Evolutionary conservation across 345 rosid genomes (phyloP), one percentile per base, ranked within the genome.

Genomic region (Turnera subulata): DNA sequence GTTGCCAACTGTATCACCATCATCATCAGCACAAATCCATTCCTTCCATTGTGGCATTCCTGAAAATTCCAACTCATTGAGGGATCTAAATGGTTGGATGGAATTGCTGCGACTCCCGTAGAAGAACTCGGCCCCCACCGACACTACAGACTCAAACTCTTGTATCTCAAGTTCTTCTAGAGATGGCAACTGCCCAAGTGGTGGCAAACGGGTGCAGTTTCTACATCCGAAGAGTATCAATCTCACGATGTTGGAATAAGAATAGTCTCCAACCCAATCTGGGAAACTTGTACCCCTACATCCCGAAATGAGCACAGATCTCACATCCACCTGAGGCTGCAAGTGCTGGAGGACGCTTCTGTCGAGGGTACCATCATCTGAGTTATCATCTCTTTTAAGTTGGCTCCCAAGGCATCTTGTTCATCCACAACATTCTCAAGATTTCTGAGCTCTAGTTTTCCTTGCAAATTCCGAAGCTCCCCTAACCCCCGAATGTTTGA

Each of bases 221-320:
- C 26, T 51, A 21, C 57, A 61, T 14, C 50, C 11, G 6, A 11
- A 1, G 11, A 61, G 57, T 22, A 20, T 15, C 50, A 61, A 12
- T 4, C 4, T 2, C 14, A 25, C 56, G 8, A 61, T 12, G 6
- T 32, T 26, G 18, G 21, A 26, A 29, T 50, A 61, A 18, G 38
- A 38, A 12, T 38, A 50, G 18, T 50, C 48, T 13, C 64, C 56
- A 0, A 50, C 18, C 50, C 50, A 50, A 39, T 40, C 24, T 50
- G 64, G 25, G 40, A 61, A 61, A 8, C 25, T 39, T 1, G 55
- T 39, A 17, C 64, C 64, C 26, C 18, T 10, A 39, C 50, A 60
- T n/a, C 49, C 64, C 38, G 0, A 11, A 1, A 38, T 13, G 11
- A 0, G 17, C 38, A 61, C 18, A 12, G 2, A 17, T 14, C 25